These are phyloP conservation scores for Rhodamnia rubescens DNA, from an alignment of 345 rosid species.

Conservation along the genomic window DNA sequence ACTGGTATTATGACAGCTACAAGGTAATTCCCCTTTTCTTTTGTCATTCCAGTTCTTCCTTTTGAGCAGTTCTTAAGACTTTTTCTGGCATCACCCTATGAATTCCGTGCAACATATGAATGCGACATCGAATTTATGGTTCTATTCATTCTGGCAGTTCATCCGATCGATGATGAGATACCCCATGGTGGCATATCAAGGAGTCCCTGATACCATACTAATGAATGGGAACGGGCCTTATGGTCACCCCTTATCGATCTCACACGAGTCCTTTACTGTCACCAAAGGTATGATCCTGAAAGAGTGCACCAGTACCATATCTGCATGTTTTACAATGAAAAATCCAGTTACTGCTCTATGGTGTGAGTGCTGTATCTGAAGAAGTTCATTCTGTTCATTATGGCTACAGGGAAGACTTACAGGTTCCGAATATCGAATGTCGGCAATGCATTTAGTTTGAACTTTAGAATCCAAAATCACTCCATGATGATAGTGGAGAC, in stretches of 20 bases:
- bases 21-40: conserved; percentile 9
- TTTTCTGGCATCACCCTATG: neutral
- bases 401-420: conserved; percentile 25
- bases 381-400: neutral
- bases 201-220: conserved; percentile 16
- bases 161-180: conserved; percentile 6
- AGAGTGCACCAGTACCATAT: neutral
- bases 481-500: conserved; percentile 34
- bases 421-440: conserved; percentile 37
- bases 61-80: neutral
- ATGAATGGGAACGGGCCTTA: conserved; percentile 47
- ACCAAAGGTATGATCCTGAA: conserved; percentile 21
- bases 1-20: conserved; percentile 25
- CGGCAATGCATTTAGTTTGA: conserved; percentile 16
- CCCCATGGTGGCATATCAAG: neutral
- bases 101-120: neutral
- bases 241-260: conserved; percentile 4
- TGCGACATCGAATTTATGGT: neutral
- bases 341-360: neutral
- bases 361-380: neutral
- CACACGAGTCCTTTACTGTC: conserved; percentile 29
- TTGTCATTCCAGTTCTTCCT: neutral
- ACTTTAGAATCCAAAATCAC: conserved; percentile 36
- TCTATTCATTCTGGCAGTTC: conserved; percentile 7
- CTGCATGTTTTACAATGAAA: neutral